Evolutionary conservation across 305 asterid genomes (phyloP).

Genomic region (Striga hermonthica): DNA sequence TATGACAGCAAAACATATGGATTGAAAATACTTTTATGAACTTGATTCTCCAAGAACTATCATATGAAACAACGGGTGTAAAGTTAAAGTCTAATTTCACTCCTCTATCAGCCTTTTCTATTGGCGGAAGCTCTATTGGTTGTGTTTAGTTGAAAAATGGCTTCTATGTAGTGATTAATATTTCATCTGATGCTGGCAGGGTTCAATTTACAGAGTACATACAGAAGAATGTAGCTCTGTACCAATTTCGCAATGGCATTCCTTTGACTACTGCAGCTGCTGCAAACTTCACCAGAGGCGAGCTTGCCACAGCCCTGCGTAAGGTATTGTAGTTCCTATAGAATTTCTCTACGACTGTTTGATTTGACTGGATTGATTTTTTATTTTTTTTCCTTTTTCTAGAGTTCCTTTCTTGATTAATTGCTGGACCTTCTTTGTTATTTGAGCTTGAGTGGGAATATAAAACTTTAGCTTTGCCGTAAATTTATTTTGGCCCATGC

Average conservation of each 20-base stretch:
- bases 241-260: slow-evolving; percentile 94
- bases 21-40: not conserved
- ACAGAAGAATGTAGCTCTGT: slow-evolving; percentile 89
- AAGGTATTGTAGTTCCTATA: slow-evolving; percentile 49
- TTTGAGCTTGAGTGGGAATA: not conserved
- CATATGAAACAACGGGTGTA: not conserved
- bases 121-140: slow-evolving; percentile 20
- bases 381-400: not conserved
- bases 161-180: slow-evolving; percentile 2
- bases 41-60: not conserved
- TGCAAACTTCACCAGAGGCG: slow-evolving; percentile 90
- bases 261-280: slow-evolving; percentile 94
- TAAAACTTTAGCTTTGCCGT: slow-evolving; percentile 26
- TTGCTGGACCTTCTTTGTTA: not conserved
- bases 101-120: not conserved
- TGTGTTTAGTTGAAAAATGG: slow-evolving; percentile 17
- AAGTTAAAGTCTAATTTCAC: not conserved
- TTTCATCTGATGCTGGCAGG: slow-evolving; percentile 40
- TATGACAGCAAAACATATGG: too few relatives aligned
- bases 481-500: not conserved
- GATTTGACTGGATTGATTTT: not conserved
- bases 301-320: slow-evolving; percentile 93
- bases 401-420: slow-evolving; percentile 9
- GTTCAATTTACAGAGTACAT: slow-evolving; percentile 92
- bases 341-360: slow-evolving; percentile 19